Evolutionary conservation across 768 basidiomycete genomes (phyloP).

Genomic region (Leccinum subgranulosum): DNA sequence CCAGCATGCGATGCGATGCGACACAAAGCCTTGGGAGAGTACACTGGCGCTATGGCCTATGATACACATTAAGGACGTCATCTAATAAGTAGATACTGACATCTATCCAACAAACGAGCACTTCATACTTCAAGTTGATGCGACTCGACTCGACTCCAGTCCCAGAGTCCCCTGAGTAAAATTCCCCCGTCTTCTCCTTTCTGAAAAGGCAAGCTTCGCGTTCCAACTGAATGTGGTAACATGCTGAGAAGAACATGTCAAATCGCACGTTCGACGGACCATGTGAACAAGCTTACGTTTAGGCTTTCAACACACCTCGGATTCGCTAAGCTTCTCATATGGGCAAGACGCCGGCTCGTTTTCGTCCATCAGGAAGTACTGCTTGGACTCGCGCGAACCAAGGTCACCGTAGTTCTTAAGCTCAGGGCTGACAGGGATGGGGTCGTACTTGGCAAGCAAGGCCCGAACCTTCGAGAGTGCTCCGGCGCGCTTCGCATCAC

Average conservation of each 20-base stretch:
- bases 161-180: neutral
- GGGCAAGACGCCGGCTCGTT: too few species aligned
- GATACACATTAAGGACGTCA: neutral
- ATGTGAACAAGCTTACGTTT: too few species aligned
- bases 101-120: neutral
- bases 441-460: conserved; percentile 17
- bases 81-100: neutral
- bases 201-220: neutral
- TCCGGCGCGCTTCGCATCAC: conserved; percentile 13
- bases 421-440: conserved; percentile 43
- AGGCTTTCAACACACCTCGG: too few species aligned
- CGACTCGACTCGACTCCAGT: neutral
- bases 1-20: too few species aligned
- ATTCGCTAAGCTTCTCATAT: too few species aligned
- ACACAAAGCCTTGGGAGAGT: neutral
- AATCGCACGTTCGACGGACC: neutral
- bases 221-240: neutral
- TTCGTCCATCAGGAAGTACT: too few species aligned
- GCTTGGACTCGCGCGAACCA: conserved; percentile 20
- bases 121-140: neutral
- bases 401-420: conserved; percentile 21
- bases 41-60: neutral
- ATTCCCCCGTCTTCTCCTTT: neutral
- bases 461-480: conserved; percentile 16
- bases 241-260: neutral